These are phyloP conservation scores for Mesotaenium endlicherianum DNA, from an alignment of 139 green algal genomes.

Conservation along the genomic window DNA sequence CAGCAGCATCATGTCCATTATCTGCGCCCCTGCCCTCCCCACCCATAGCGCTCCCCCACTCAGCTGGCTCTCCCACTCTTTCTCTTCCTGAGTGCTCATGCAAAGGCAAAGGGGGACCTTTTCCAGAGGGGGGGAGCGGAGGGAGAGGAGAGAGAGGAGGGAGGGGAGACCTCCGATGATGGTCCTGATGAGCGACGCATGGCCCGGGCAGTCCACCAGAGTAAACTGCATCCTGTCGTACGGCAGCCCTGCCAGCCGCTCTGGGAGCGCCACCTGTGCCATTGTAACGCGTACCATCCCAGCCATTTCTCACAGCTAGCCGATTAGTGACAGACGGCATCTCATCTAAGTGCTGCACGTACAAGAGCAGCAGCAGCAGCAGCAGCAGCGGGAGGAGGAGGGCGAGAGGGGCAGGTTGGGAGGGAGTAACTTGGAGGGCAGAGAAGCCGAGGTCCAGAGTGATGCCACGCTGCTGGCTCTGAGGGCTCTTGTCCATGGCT, in stretches of 20 bases:
- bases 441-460: constrained; percentile 97
- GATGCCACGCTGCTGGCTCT: constrained; percentile 90
- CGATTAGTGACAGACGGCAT: not conserved
- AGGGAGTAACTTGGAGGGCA: constrained; percentile 63
- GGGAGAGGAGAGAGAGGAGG: too few relatives aligned
- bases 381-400: too few relatives aligned
- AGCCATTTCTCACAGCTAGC: too few relatives aligned
- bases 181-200: constrained; percentile 92
- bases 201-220: constrained; percentile 95
- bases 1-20: constrained; percentile 95
- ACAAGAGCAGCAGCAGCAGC: not conserved
- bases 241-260: constrained; percentile 16
- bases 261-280: constrained; percentile 11
- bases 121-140: too few relatives aligned
- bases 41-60: too few relatives aligned
- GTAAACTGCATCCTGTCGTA: constrained; percentile 81
- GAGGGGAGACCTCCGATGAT: constrained; percentile 90
- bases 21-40: constrained; percentile 71
- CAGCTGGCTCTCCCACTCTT: too few relatives aligned
- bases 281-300: too few relatives aligned
- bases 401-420: not conserved
- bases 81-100: too few relatives aligned
- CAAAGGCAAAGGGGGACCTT: too few relatives aligned
- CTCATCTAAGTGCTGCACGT: not conserved
- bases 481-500: constrained; percentile 92